phyloP scores from a whole-genome alignment of 495 filamentous ascomycete species.

The Neurospora sublineolata region DNA sequence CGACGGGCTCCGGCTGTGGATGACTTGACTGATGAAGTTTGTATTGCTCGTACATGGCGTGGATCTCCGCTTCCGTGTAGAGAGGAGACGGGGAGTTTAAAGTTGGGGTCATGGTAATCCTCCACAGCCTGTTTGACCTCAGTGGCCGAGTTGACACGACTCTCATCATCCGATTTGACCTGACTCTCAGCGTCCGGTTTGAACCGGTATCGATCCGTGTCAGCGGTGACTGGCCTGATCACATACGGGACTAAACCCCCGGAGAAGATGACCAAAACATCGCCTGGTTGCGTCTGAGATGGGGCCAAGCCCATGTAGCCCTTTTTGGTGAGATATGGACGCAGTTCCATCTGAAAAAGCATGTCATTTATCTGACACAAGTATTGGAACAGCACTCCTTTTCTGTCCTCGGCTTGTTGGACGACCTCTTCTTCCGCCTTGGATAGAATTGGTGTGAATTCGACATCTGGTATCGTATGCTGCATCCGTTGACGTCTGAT shows the following conservation, averaged over 20 bases:
- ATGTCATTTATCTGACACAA: fast-evolving
- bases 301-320: constrained; percentile 11
- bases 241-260: constrained; percentile 5
- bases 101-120: not conserved
- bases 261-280: constrained; percentile 6
- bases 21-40: not conserved
- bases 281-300: not conserved
- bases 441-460: not conserved
- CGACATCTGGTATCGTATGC: not conserved
- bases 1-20: not conserved
- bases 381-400: not conserved
- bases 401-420: not conserved
- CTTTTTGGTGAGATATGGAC: constrained; percentile 4
- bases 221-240: not conserved
- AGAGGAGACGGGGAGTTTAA: not conserved
- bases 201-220: not conserved
- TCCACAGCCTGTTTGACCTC: not conserved
- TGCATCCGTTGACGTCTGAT: not conserved
- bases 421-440: not conserved
- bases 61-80: not conserved
- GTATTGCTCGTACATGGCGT: not conserved
- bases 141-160: not conserved
- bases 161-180: not conserved
- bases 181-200: not conserved
- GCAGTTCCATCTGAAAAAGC: not conserved